Conservation (phyloP, 179 eudicot genomes). For the Spinacia oleracea region DNA sequence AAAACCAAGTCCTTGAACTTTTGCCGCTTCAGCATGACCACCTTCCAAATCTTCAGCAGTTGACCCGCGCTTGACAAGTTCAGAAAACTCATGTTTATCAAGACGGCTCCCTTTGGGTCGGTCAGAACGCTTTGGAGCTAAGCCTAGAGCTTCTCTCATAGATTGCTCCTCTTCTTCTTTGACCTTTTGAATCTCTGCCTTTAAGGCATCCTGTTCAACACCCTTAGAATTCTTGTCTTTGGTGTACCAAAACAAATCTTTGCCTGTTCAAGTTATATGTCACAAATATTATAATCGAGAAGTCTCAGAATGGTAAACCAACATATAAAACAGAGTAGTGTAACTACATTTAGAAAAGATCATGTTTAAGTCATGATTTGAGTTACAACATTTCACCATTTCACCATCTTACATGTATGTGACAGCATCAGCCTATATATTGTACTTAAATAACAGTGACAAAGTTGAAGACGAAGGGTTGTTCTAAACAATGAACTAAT, state of each 20-base stretch:
- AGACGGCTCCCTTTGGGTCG: conserved; percentile 75
- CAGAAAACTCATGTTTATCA: conserved; percentile 90
- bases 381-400: neutral
- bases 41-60: conserved; percentile 98
- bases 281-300: conserved; percentile 11
- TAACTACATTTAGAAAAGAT: neutral
- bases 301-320: neutral
- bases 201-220: conserved; percentile 62
- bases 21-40: conserved; percentile 97
- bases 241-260: conserved; percentile 88
- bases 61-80: conserved; percentile 88
- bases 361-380: neutral
- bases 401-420: neutral
- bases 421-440: neutral
- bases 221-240: conserved; percentile 65
- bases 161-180: conserved; percentile 96
- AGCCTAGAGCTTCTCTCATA: conserved; percentile 97
- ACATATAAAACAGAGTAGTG: conserved; percentile 16
- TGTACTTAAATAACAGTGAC: neutral
- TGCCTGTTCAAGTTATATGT: conserved; percentile 50
- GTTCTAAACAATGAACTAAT: neutral
- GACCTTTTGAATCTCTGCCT: conserved; percentile 81
- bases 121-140: conserved; percentile 84
- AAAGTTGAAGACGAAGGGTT: neutral
- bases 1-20: conserved; percentile 90